Conservation (phyloP, 1,284 basidiomycete species). For the Mycena citricolor region DNA sequence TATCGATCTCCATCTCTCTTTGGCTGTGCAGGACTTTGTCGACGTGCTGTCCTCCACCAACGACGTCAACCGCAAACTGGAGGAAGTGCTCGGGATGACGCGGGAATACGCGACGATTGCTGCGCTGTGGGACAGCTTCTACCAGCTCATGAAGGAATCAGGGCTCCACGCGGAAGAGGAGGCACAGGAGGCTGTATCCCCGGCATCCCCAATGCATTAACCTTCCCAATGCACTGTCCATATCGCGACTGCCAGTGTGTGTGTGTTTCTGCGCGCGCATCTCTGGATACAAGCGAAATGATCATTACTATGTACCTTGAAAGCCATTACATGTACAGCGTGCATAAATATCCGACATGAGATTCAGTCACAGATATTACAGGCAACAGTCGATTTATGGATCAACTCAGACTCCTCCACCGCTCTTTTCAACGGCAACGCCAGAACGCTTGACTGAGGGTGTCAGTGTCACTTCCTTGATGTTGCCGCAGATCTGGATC, state of each 20-base stretch:
- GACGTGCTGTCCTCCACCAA: slow-evolving; percentile 83
- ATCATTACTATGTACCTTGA: too few relatives aligned
- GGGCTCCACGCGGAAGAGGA: too few relatives aligned
- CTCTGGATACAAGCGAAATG: too few relatives aligned
- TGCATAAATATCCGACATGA: too few relatives aligned
- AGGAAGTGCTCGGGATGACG: slow-evolving; percentile 89
- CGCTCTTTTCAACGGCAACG: slow-evolving; percentile 86
- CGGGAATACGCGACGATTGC: slow-evolving; percentile 91
- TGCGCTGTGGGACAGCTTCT: slow-evolving; percentile 80
- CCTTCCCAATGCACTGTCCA: too few relatives aligned
- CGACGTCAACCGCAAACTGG: slow-evolving; percentile 86
- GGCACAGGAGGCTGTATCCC: too few relatives aligned
- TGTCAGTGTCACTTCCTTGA: slow-evolving; percentile 76
- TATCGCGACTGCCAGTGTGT: too few relatives aligned
- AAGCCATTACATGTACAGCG: too few relatives aligned
- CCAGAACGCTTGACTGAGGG: slow-evolving; percentile 53
- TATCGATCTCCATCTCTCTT: neutral
- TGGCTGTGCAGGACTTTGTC: slow-evolving; percentile 75
- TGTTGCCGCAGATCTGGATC: slow-evolving; percentile 69
- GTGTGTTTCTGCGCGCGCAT: too few relatives aligned
- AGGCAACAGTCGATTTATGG: too few relatives aligned
- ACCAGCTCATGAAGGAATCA: slow-evolving; percentile 66
- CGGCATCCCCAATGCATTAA: too few relatives aligned
- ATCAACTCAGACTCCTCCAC: slow-evolving; percentile 81
- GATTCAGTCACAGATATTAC: too few relatives aligned